These are phyloP conservation scores for Brassica juncea DNA, from an alignment of 345 rosid species.

Conservation along the genomic window DNA sequence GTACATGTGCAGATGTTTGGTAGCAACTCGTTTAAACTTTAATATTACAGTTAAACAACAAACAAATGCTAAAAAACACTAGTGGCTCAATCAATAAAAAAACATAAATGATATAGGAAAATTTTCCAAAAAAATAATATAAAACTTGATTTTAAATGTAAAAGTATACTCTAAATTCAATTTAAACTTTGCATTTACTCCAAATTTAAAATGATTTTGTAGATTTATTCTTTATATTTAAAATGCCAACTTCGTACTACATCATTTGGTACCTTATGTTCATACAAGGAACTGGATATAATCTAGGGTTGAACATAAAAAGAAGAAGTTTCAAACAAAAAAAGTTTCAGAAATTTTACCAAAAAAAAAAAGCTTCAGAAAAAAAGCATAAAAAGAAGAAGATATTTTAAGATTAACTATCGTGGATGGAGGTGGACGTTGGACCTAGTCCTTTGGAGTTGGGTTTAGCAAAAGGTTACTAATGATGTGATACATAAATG, in stretches of 20 bases:
- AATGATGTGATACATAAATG: slow-evolving; percentile 27
- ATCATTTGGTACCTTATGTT: neutral
- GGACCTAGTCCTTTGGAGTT: slow-evolving; percentile 3
- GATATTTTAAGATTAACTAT: slow-evolving; percentile 16
- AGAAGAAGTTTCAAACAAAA: neutral
- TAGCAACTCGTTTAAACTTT: slow-evolving; percentile 12
- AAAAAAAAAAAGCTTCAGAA: too few species aligned
- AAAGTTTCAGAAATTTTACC: too few species aligned
- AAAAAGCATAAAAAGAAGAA: neutral
- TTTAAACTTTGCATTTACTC: too few species aligned
- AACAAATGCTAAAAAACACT: neutral
- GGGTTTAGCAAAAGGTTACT: slow-evolving; percentile 17
- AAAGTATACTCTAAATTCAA: too few species aligned
- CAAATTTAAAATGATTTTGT: too few species aligned
- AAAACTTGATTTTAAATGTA: too few species aligned
- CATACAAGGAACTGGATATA: neutral
- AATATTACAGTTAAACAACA: neutral
- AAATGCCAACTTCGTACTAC: neutral
- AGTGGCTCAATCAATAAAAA: neutral
- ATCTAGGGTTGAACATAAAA: neutral
- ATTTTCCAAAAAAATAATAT: too few species aligned
- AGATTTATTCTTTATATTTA: neutral
- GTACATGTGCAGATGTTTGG: neutral
- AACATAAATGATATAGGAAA: too few species aligned
- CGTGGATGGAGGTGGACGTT: slow-evolving; percentile 15